Conservation (phyloP, 2,329 filamentous ascomycete species). For the Pseudogymnoascus pannorum region DNA sequence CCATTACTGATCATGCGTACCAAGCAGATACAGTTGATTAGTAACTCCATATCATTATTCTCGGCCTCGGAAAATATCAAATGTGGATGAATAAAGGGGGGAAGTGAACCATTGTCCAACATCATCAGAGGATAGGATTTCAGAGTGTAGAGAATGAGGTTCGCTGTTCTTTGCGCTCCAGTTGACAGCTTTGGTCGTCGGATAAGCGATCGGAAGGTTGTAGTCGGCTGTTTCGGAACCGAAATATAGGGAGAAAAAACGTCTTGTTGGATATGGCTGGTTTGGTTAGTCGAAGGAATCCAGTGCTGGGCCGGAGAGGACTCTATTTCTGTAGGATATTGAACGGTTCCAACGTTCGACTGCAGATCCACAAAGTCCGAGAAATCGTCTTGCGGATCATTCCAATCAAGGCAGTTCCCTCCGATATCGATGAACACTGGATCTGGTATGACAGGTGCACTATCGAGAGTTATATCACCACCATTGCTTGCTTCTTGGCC, state of each 20-base stretch:
- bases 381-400: slow-evolving; percentile 20
- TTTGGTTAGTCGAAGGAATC: slow-evolving; percentile 13
- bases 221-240: slow-evolving; percentile 24
- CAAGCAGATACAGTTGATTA: slow-evolving; percentile 36
- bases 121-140: slow-evolving; percentile 38
- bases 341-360: slow-evolving; percentile 15
- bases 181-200: slow-evolving; percentile 22
- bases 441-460: slow-evolving; percentile 15
- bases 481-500: slow-evolving; percentile 13
- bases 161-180: slow-evolving; percentile 29
- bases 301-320: slow-evolving; percentile 17
- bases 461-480: slow-evolving; percentile 16
- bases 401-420: slow-evolving; percentile 18
- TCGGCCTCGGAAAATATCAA: slow-evolving; percentile 22
- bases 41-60: slow-evolving; percentile 29
- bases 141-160: slow-evolving; percentile 34
- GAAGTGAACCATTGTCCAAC: slow-evolving; percentile 31
- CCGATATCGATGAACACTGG: slow-evolving; percentile 15
- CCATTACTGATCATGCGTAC: slow-evolving; percentile 33
- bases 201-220: slow-evolving; percentile 24
- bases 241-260: slow-evolving; percentile 15
- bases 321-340: slow-evolving; percentile 12
- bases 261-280: slow-evolving; percentile 14
- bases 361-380: slow-evolving; percentile 17
- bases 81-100: slow-evolving; percentile 37